Evolutionary conservation across 1,139 yeast species (phyloP).

Genomic region (Yamadazyma trypodendri): DNA sequence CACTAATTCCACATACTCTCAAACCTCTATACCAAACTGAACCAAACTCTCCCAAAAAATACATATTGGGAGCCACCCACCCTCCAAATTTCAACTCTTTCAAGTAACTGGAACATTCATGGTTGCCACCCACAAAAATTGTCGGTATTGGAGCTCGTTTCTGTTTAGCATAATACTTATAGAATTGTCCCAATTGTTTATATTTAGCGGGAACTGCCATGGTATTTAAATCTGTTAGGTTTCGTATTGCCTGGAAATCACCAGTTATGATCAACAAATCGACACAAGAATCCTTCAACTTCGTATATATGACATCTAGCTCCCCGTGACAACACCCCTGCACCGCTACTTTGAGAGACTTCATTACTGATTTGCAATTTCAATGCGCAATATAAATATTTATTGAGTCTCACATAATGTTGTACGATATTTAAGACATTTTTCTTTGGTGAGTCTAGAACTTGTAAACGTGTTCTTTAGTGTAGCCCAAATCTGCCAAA

Average conservation of each 20-base stretch:
- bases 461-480: constrained; percentile 86
- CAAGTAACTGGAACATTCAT: constrained; percentile 80
- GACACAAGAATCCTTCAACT: constrained; percentile 25
- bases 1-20: constrained; percentile 79
- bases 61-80: constrained; percentile 92
- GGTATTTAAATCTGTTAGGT: constrained; percentile 59
- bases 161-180: constrained; percentile 62
- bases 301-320: constrained; percentile 56
- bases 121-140: constrained; percentile 91
- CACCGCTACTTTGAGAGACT: constrained; percentile 48
- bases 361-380: constrained; percentile 4
- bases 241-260: constrained; percentile 76
- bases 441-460: too few relatives aligned
- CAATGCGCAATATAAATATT: constrained; percentile 1
- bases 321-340: constrained; percentile 97
- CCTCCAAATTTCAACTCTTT: constrained; percentile 83
- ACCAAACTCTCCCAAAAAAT: constrained; percentile 79
- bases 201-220: constrained; percentile 63
- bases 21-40: constrained; percentile 73
- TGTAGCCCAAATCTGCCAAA: constrained; percentile 83
- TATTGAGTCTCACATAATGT: background rate
- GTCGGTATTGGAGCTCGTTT: constrained; percentile 73
- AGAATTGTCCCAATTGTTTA: constrained; percentile 71
- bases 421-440: background rate
- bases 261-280: constrained; percentile 85